Conservation (phyloP, 768 basidiomycete genomes). For the Podaxis sp. region DNA sequence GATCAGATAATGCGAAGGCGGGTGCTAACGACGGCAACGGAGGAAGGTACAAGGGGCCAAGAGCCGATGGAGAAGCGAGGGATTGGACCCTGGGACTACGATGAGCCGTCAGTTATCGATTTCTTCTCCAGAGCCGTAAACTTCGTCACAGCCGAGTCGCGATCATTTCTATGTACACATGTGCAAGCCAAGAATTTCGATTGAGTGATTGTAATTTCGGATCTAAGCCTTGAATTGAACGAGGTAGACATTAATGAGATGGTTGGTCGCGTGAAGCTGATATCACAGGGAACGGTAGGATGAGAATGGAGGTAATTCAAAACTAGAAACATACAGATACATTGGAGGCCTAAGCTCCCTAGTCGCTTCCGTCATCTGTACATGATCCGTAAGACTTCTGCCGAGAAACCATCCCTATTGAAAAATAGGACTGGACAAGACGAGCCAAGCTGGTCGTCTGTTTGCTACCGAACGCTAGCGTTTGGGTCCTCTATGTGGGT, state of each 20-base stretch:
- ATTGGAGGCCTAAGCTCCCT: neutral
- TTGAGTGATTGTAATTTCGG: no score
- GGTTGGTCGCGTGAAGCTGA: neutral
- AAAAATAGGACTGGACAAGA: neutral
- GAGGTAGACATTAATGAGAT: no score
- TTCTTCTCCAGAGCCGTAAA: no score
- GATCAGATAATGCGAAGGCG: no score
- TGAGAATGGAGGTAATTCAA: neutral
- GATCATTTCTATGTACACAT: no score
- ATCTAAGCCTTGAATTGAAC: no score
- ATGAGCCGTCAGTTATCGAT: no score
- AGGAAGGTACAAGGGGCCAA: neutral
- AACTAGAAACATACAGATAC: neutral
- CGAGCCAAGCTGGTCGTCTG: neutral
- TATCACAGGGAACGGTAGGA: neutral
- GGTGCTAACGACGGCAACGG: neutral
- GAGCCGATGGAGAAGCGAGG: neutral
- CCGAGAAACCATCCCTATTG: neutral
- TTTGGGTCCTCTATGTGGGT: constrained; percentile 41
- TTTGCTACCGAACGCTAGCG: neutral
- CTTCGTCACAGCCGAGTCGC: no score
- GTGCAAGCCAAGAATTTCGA: no score
- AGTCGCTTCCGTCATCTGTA: neutral
- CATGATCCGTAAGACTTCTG: neutral
- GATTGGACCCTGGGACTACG: no score